Percentiles rank a stretch among this genome's conserved stretches.
Evolutionary conservation across 495 filamentous ascomycete species (phyloP).

Genomic region (Letharia columbiana): DNA sequence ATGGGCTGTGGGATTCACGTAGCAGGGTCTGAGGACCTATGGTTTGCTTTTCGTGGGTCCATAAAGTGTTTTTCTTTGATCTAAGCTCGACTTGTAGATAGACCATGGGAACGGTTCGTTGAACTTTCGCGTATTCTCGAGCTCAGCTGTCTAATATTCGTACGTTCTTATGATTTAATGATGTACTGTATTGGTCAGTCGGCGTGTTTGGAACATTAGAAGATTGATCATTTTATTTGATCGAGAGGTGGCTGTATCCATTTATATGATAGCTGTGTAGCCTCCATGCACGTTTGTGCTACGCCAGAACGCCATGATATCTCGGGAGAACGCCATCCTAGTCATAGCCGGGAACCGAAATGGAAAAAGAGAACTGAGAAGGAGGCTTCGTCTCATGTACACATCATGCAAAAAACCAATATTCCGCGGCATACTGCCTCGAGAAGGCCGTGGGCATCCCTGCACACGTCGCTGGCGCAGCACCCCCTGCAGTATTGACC

Average conservation of each 20-base stretch:
- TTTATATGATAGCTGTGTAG: not conserved
- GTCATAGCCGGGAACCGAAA: not conserved
- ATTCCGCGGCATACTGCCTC: conserved; percentile 78
- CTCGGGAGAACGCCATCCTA: not conserved
- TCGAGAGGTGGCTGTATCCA: not conserved
- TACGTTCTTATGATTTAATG: not conserved
- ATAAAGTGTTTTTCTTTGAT: not conserved
- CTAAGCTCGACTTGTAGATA: not conserved
- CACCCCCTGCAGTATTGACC: conserved; percentile 77
- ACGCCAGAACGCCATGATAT: not conserved
- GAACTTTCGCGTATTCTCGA: not conserved
- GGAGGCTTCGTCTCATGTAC: not conserved
- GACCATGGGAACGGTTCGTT: not conserved
- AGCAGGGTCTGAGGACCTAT: not conserved
- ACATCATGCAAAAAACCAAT: conserved; percentile 41
- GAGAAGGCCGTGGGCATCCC: conserved; percentile 49
- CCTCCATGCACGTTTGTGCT: not conserved
- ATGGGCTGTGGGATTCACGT: not conserved
- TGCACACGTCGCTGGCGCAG: conserved; percentile 64
- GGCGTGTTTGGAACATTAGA: not conserved
- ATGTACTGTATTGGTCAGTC: not conserved
- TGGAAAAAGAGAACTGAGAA: not conserved
- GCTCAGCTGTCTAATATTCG: not conserved
- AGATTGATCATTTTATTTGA: not conserved
- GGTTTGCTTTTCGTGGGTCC: not conserved